Conservation (phyloP, 192 early-diverging fungal genomes). For the Haplosporangium gracile region DNA sequence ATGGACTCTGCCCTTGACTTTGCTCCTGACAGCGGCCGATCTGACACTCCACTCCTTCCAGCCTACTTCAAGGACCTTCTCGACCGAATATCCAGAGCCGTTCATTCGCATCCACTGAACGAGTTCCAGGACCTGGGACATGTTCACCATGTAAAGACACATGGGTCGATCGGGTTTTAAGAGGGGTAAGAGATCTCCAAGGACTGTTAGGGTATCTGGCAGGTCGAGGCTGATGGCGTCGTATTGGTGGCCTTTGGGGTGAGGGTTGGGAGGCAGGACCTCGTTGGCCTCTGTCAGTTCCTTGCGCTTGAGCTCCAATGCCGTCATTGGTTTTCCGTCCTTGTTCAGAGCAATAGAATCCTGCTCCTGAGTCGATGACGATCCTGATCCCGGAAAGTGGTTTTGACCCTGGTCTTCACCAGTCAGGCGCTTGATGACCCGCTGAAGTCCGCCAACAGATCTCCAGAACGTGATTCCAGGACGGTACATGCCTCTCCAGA, state of each 20-base stretch:
- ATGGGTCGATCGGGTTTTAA: slow-evolving; percentile 66
- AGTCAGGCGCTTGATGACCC: slow-evolving; percentile 30
- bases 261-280: slow-evolving; percentile 30
- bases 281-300: slow-evolving; percentile 15
- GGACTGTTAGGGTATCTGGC: slow-evolving; percentile 57
- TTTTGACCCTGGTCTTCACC: slow-evolving; percentile 6
- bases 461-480: slow-evolving; percentile 60
- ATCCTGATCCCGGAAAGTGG: background rate
- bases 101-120: slow-evolving; percentile 51
- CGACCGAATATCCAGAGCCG: slow-evolving; percentile 46
- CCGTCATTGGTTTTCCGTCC: slow-evolving; percentile 21
- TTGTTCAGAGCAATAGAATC: background rate
- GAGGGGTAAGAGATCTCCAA: slow-evolving; percentile 50
- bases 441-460: slow-evolving; percentile 36
- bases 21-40: slow-evolving; percentile 61
- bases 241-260: slow-evolving; percentile 54
- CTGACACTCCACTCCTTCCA: slow-evolving; percentile 69
- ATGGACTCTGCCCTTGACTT: slow-evolving; percentile 49
- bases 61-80: slow-evolving; percentile 59
- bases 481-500: slow-evolving; percentile 64
- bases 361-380: background rate
- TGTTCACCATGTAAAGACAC: slow-evolving; percentile 68
- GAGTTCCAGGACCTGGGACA: slow-evolving; percentile 67
- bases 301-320: slow-evolving; percentile 20
- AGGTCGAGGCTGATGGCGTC: slow-evolving; percentile 66